Conservation (phyloP, 2,329 filamentous ascomycete species). For the Epichloe amarillans region DNA sequence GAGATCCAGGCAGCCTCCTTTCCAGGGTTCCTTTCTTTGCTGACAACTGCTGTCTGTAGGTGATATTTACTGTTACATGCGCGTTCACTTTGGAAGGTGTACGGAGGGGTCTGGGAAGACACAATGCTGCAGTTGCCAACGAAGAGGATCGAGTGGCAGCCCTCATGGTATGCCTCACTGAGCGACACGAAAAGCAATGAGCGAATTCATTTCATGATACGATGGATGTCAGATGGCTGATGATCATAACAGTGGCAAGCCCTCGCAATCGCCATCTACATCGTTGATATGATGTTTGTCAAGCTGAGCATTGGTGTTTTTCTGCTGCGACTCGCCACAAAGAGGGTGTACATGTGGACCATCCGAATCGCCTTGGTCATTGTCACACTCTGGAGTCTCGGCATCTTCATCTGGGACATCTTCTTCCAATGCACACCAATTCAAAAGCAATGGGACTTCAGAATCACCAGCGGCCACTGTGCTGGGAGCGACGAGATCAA, state of each 20-base stretch:
- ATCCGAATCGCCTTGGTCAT: constrained; percentile 32
- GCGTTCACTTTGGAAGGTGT: constrained; percentile 31
- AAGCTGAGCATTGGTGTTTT: constrained; percentile 43
- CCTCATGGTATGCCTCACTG: constrained; percentile 26
- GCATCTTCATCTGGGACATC: constrained; percentile 38
- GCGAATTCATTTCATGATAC: background rate
- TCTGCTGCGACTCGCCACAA: constrained; percentile 32
- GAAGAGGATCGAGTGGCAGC: constrained; percentile 27
- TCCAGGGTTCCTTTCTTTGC: background rate
- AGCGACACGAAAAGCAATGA: background rate
- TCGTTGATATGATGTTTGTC: constrained; percentile 42
- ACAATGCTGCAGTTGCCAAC: constrained; percentile 30
- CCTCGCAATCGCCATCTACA: constrained; percentile 34
- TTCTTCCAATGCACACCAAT: constrained; percentile 39
- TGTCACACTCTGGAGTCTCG: constrained; percentile 31
- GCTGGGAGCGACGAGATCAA: constrained; percentile 31
- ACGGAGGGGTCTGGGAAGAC: constrained; percentile 29
- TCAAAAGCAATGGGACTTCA: constrained; percentile 39
- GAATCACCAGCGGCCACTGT: constrained; percentile 28
- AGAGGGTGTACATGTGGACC: constrained; percentile 33
- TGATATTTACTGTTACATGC: constrained; percentile 34
- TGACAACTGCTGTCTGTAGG: constrained; percentile 14
- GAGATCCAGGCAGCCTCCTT: background rate
- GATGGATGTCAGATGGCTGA: background rate
- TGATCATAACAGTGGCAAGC: constrained; percentile 31